Conservation (phyloP, 2,329 filamentous ascomycete species). For the Sclerotinia minor region DNA sequence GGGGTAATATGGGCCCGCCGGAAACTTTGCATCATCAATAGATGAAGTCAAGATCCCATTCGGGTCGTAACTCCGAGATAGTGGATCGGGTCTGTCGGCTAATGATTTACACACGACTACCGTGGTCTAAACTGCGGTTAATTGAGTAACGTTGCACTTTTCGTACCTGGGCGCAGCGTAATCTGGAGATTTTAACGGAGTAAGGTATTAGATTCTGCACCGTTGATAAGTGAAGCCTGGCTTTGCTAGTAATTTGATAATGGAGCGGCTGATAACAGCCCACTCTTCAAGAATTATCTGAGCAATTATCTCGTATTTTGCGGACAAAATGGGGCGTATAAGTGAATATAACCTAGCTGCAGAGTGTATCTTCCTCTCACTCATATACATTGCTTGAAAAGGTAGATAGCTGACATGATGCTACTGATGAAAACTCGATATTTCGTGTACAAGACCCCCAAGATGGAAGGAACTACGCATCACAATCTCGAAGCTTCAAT, state of each 20-base stretch:
- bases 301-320: not conserved
- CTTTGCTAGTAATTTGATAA: not conserved
- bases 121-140: not conserved
- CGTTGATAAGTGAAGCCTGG: not conserved
- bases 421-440: not conserved
- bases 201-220: not conserved
- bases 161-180: not conserved
- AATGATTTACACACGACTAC: not conserved
- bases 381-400: not conserved
- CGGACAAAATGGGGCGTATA: not conserved
- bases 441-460: not conserved
- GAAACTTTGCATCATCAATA: not conserved
- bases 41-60: not conserved
- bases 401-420: not conserved
- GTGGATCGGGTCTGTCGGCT: slow-evolving; percentile 16
- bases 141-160: not conserved
- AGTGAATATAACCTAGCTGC: not conserved
- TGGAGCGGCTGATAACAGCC: not conserved
- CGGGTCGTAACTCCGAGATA: slow-evolving; percentile 1
- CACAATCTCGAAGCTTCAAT: not conserved
- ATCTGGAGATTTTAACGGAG: not conserved
- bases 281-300: not conserved
- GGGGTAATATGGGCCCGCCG: slow-evolving; percentile 4
- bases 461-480: not conserved
- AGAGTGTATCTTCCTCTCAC: not conserved